phyloP scores from a whole-genome alignment of 2,329 filamentous ascomycete species.

The Leptographium procerum region DNA sequence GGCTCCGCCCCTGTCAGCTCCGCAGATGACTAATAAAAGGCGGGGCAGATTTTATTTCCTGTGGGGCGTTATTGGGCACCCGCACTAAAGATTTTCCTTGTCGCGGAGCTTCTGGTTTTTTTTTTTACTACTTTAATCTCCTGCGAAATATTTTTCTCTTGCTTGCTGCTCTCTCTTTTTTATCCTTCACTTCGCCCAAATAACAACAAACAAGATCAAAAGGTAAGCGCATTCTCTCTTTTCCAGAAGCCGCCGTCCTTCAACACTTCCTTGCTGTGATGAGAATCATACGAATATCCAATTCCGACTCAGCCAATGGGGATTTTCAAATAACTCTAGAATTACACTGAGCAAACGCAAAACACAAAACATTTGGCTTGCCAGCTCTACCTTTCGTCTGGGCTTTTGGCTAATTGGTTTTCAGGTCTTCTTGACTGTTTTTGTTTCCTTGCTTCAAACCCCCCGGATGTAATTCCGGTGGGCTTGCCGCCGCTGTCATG shows the following conservation, averaged over 20 bases:
- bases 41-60: neutral
- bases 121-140: neutral
- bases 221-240: neutral
- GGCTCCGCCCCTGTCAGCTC: too few species aligned
- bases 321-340: constrained; percentile 39
- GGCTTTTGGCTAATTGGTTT: neutral
- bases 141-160: neutral
- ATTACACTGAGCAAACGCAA: constrained; percentile 42
- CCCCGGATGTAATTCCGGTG: neutral
- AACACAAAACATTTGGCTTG: constrained; percentile 17
- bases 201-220: neutral
- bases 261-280: constrained; percentile 25
- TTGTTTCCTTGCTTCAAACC: neutral
- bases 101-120: neutral
- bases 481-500: neutral
- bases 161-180: neutral
- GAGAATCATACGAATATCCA: constrained; percentile 43
- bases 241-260: too few species aligned
- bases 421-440: neutral
- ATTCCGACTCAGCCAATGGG: constrained; percentile 48
- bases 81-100: neutral
- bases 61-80: too few species aligned
- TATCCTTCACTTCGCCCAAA: neutral
- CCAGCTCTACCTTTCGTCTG: neutral
- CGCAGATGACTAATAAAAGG: neutral